phyloP scores from a whole-genome alignment of 2,329 filamentous ascomycete genomes.

The Cryphonectria parasitica region DNA sequence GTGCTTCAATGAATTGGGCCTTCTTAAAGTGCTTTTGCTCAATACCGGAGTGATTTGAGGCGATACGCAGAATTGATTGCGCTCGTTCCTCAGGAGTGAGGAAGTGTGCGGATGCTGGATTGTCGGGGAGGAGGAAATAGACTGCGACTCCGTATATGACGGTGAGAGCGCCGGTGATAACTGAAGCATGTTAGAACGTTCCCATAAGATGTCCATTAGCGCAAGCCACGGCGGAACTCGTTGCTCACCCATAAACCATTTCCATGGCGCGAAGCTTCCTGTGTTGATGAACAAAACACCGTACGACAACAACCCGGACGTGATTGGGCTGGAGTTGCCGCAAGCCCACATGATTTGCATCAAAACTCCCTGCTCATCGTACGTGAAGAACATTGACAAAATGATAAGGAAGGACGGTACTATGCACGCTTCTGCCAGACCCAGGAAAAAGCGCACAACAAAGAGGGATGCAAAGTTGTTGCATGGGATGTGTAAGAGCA shows the following conservation, averaged over 20 bases:
- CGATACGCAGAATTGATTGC: slow-evolving; percentile 40
- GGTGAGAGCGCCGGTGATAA: slow-evolving; percentile 30
- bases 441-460: slow-evolving; percentile 37
- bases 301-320: slow-evolving; percentile 39
- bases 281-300: slow-evolving; percentile 41
- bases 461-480: slow-evolving; percentile 36
- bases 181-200: slow-evolving; percentile 10
- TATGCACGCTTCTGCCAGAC: slow-evolving; percentile 35
- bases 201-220: neutral
- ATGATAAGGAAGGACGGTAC: slow-evolving; percentile 33
- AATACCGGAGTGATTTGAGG: slow-evolving; percentile 43
- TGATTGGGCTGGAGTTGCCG: slow-evolving; percentile 41
- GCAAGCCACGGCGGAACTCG: neutral
- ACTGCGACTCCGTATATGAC: slow-evolving; percentile 30
- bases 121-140: slow-evolving; percentile 27
- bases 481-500: slow-evolving; percentile 38
- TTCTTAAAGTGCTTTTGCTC: slow-evolving; percentile 42
- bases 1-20: slow-evolving; percentile 34
- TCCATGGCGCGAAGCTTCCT: slow-evolving; percentile 42
- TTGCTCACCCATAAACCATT: slow-evolving; percentile 42
- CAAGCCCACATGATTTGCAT: slow-evolving; percentile 47
- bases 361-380: slow-evolving; percentile 40
- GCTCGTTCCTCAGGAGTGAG: slow-evolving; percentile 39
- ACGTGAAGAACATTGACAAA: slow-evolving; percentile 43
- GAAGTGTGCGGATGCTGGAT: slow-evolving; percentile 35